These are phyloP conservation scores for Cladophialophora bantiana DNA, from an alignment of 2,329 filamentous ascomycete species.

Conservation along the genomic window DNA sequence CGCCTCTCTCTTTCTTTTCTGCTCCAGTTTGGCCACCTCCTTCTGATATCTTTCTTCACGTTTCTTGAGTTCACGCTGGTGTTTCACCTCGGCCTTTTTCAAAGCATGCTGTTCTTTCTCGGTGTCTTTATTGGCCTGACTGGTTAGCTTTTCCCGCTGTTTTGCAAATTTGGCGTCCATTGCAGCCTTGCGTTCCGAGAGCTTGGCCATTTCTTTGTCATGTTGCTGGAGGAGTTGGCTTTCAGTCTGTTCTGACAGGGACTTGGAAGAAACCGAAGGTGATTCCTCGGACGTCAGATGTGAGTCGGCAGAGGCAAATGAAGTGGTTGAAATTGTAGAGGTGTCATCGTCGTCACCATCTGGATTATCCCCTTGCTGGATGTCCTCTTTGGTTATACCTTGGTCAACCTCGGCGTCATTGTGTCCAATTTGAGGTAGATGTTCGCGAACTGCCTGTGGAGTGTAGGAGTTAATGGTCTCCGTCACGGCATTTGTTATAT, in stretches of 20 bases:
- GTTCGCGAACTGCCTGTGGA: slow-evolving; percentile 58
- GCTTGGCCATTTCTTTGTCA: slow-evolving; percentile 54
- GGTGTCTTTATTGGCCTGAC: slow-evolving; percentile 32
- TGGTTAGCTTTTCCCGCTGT: slow-evolving; percentile 42
- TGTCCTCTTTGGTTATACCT: slow-evolving; percentile 5
- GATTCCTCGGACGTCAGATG: slow-evolving; percentile 33
- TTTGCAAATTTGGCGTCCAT: slow-evolving; percentile 49
- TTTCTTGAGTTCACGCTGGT: slow-evolving; percentile 42
- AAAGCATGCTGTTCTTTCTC: slow-evolving; percentile 39
- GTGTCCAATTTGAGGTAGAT: slow-evolving; percentile 40
- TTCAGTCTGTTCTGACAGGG: slow-evolving; percentile 27
- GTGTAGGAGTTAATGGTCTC: slow-evolving; percentile 59
- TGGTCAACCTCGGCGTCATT: slow-evolving; percentile 4
- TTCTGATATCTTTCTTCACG: slow-evolving; percentile 43
- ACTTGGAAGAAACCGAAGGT: slow-evolving; percentile 32
- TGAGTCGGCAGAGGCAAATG: slow-evolving; percentile 45
- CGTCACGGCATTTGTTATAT: slow-evolving; percentile 41
- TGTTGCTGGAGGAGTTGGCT: slow-evolving; percentile 41
- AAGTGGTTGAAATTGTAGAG: slow-evolving; percentile 41
- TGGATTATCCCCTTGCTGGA: slow-evolving; percentile 1
- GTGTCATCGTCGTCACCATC: slow-evolving; percentile 35
- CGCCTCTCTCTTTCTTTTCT: slow-evolving; percentile 50
- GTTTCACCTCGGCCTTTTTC: slow-evolving; percentile 43
- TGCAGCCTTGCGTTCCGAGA: slow-evolving; percentile 50
- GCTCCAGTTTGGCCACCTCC: slow-evolving; percentile 52